A percentile compares a stretch with the other conserved stretches of the same genome.
Evolutionary conservation across 768 basidiomycete species (phyloP).

Genomic region (Lactarius hatsudake): DNA sequence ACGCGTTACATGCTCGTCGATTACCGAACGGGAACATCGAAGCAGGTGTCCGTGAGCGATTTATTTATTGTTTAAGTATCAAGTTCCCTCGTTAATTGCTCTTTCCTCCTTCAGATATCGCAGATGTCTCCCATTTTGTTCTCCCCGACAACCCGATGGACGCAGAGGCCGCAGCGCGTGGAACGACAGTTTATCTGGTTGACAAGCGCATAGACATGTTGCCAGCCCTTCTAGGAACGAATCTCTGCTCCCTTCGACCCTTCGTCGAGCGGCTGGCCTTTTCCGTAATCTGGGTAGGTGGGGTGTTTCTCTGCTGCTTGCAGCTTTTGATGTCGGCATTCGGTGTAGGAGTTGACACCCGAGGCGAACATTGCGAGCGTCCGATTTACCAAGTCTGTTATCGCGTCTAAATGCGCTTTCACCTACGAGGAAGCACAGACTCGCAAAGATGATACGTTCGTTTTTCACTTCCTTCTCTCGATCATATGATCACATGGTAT

Average conservation of each 20-base stretch:
- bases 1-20: conserved; percentile 86
- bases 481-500: conserved; percentile 4
- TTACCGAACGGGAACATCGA: conserved; percentile 94
- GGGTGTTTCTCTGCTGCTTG: not conserved
- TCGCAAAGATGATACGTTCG: conserved; percentile 88
- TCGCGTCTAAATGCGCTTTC: conserved; percentile 93
- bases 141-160: conserved; percentile 94
- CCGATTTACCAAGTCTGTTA: conserved; percentile 93
- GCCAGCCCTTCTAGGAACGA: conserved; percentile 89
- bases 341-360: conserved; percentile 77
- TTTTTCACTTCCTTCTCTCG: conserved; percentile 15
- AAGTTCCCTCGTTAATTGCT: not conserved
- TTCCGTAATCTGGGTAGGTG: conserved; percentile 89
- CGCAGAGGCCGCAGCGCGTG: conserved; percentile 89
- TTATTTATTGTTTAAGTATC: not conserved
- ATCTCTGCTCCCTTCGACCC: conserved; percentile 89
- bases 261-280: conserved; percentile 94
- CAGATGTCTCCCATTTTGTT: conserved; percentile 97
- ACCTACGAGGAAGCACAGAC: conserved; percentile 96
- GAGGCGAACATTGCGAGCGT: conserved; percentile 89
- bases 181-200: conserved; percentile 96
- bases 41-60: conserved; percentile 90
- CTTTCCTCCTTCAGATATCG: conserved; percentile 66
- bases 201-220: conserved; percentile 99
- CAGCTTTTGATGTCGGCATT: conserved; percentile 20